A percentile compares a stretch with the other conserved stretches of the same genome.
Conservation (phyloP, 805 yeast species). For the Metschnikowia corniflorae region DNA sequence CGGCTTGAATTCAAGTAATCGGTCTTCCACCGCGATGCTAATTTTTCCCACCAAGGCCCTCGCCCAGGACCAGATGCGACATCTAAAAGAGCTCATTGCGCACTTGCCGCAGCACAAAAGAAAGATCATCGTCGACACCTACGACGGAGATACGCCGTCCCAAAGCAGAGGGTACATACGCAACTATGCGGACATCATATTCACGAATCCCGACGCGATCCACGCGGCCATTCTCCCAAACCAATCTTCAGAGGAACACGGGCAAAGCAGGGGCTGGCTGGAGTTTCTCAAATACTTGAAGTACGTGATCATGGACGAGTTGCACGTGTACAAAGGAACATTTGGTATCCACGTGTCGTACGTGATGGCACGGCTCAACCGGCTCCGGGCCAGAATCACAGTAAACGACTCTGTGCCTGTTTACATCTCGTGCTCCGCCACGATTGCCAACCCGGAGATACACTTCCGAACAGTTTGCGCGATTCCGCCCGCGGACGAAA, state of each 20-base stretch:
- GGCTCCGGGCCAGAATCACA: slow-evolving; percentile 40
- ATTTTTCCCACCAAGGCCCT: slow-evolving; percentile 96
- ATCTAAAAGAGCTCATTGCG: slow-evolving; percentile 57
- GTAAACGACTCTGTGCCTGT: slow-evolving; percentile 32
- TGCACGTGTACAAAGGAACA: slow-evolving; percentile 84
- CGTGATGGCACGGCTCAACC: slow-evolving; percentile 72
- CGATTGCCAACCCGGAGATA: slow-evolving; percentile 66
- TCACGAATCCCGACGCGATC: slow-evolving; percentile 93
- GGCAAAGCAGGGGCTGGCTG: slow-evolving; percentile 49
- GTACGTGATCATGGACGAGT: slow-evolving; percentile 76
- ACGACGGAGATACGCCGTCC: slow-evolving; percentile 88
- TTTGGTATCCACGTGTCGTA: slow-evolving; percentile 92
- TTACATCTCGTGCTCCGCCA: slow-evolving; percentile 92
- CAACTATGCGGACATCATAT: slow-evolving; percentile 68
- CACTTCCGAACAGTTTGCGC: slow-evolving; percentile 80
- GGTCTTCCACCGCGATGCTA: slow-evolving; percentile 66
- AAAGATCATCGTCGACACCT: slow-evolving; percentile 64
- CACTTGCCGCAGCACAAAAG: slow-evolving; percentile 42
- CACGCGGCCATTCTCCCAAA: slow-evolving; percentile 83
- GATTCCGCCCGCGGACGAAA: slow-evolving; percentile 38
- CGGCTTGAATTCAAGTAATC: slow-evolving; percentile 29
- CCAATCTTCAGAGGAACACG: slow-evolving; percentile 39
- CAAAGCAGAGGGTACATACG: slow-evolving; percentile 52
- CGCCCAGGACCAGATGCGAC: slow-evolving; percentile 92
- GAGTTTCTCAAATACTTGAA: slow-evolving; percentile 60